These are phyloP conservation scores for Yamadazyma diospyri DNA, from an alignment of 1,139 yeast genomes.

Conservation along the genomic window DNA sequence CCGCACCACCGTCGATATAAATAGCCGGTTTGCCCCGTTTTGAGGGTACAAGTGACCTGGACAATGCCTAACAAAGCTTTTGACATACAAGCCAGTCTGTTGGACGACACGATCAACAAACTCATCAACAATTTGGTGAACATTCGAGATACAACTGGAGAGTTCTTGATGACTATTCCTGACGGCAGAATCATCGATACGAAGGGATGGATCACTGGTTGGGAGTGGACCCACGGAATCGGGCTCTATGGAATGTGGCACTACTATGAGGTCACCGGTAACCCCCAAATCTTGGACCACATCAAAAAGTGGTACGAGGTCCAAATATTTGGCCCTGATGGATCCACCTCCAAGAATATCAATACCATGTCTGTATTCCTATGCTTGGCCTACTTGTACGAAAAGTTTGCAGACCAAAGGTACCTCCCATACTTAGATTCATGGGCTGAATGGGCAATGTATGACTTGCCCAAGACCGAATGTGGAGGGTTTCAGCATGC, in stretches of 20 bases:
- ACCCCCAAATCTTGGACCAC: conserved; percentile 17
- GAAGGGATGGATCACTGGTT: conserved; percentile 33
- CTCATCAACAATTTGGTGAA: conserved; percentile 18
- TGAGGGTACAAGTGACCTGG: background rate
- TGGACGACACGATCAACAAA: conserved; percentile 14
- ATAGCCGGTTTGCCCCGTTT: background rate
- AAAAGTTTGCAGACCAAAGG: conserved; percentile 17
- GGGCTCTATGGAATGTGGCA: conserved; percentile 35
- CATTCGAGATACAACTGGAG: conserved; percentile 25
- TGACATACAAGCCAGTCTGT: conserved; percentile 14
- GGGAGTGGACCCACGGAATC: conserved; percentile 37
- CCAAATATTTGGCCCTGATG: conserved; percentile 25
- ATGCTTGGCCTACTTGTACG: conserved; percentile 26
- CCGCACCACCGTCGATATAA: background rate
- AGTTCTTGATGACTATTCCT: conserved; percentile 25
- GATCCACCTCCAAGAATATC: conserved; percentile 29
- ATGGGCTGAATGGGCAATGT: conserved; percentile 34
- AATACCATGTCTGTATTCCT: conserved; percentile 33
- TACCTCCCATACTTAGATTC: conserved; percentile 27
- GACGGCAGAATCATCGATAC: conserved; percentile 32
- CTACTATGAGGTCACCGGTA: conserved; percentile 24
- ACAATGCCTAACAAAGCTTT: conserved; percentile 16
- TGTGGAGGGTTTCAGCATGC: conserved; percentile 34
- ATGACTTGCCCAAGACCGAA: conserved; percentile 24
- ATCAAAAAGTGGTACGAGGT: conserved; percentile 26